phyloP scores from a whole-genome alignment of 2,329 filamentous ascomycete species.

The Claviceps citrina region DNA sequence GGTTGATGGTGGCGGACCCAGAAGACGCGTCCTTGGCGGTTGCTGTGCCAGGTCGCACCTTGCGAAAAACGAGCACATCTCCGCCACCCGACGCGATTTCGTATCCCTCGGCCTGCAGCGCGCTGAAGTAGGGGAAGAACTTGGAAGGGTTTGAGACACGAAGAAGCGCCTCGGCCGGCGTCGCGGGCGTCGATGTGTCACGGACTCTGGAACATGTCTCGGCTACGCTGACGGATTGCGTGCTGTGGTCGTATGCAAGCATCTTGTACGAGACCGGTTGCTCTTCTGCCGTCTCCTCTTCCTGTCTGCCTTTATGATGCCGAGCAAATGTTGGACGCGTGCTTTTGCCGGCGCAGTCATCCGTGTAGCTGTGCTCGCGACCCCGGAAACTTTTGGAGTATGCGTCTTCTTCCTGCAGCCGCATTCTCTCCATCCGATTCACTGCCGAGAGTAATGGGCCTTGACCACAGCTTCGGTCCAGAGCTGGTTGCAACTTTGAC shows the following conservation, averaged over 20 bases:
- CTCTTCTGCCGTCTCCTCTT: conserved; percentile 1
- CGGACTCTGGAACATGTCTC: conserved; percentile 43
- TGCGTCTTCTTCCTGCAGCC: conserved; percentile 18
- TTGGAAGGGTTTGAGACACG: conserved; percentile 46
- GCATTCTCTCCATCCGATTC: conserved; percentile 5
- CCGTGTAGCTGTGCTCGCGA: conserved; percentile 30
- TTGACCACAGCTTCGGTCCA: conserved; percentile 13
- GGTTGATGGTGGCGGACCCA: conserved; percentile 30
- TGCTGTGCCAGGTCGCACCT: conserved; percentile 25
- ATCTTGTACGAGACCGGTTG: conserved; percentile 38
- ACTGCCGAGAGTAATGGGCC: conserved; percentile 2
- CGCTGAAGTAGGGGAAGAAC: conserved; percentile 48
- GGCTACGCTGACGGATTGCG: conserved; percentile 40
- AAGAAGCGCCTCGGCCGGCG: conserved; percentile 44
- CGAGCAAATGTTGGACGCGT: conserved; percentile 23
- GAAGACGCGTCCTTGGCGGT: conserved; percentile 4
- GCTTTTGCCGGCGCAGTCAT: conserved; percentile 24
- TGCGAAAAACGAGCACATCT: conserved; percentile 52
- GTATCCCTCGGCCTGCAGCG: conserved; percentile 45
- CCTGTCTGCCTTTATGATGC: conserved; percentile 10
- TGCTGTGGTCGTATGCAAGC: conserved; percentile 47
- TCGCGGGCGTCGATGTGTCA: conserved; percentile 32
- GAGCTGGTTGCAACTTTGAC: conserved; percentile 15
- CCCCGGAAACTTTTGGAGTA: conserved; percentile 32
- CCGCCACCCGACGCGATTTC: conserved; percentile 49